Evolutionary conservation across 1,284 basidiomycete species (phyloP).

Genomic region (Apiotrichum sp.): DNA sequence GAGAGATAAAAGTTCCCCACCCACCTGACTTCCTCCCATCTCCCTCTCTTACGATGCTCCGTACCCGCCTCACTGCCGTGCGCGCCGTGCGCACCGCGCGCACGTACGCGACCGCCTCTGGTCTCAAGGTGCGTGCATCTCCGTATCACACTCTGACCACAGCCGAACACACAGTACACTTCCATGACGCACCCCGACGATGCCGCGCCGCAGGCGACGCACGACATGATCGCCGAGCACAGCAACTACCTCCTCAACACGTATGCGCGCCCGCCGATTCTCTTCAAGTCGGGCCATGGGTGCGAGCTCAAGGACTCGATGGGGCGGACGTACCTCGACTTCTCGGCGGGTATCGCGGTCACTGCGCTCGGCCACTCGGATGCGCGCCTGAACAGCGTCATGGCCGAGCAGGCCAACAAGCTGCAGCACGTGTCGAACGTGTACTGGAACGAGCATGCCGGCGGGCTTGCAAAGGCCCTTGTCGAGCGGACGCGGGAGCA

Average conservation of each 20-base stretch:
- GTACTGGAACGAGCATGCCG: conserved; percentile 88
- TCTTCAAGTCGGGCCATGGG: conserved; percentile 72
- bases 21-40: not conserved
- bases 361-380: conserved; percentile 90
- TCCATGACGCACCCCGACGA: conserved; percentile 53
- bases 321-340: conserved; percentile 81
- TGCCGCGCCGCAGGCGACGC: conserved; percentile 38
- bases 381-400: conserved; percentile 54
- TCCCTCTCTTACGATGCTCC: conserved; percentile 4
- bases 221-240: conserved; percentile 43
- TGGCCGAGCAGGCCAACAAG: conserved; percentile 68
- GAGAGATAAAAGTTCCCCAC: not conserved
- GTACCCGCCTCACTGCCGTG: conserved; percentile 3
- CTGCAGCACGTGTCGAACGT: conserved; percentile 87
- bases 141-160: not conserved
- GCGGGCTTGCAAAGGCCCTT: conserved; percentile 51
- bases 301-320: conserved; percentile 72
- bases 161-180: conserved; percentile 49
- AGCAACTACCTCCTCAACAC: conserved; percentile 58
- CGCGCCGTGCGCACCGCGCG: conserved; percentile 3
- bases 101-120: conserved; percentile 10
- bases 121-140: conserved; percentile 11
- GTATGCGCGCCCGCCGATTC: conserved; percentile 70
- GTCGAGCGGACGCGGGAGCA: conserved; percentile 48
- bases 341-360: conserved; percentile 95